Conservation (phyloP, 352 stramenopile genomes). For the Globisporangium cederbergense region DNA sequence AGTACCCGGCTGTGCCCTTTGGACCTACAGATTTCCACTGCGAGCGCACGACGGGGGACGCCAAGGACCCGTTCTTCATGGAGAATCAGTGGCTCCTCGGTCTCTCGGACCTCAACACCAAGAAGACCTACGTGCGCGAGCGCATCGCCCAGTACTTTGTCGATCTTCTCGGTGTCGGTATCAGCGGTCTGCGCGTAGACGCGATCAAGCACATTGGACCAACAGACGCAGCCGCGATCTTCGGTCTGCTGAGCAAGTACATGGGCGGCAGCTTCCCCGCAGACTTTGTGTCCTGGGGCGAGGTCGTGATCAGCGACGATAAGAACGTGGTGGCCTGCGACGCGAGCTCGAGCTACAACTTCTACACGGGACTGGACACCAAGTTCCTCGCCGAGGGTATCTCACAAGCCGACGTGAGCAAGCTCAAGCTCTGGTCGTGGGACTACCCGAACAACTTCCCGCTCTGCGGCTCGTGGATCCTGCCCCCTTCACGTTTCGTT, state of each 20-base stretch:
- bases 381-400: conserved; percentile 42
- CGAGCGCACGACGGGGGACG: conserved; percentile 32
- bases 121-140: conserved; percentile 47
- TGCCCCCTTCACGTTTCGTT: conserved; percentile 53
- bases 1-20: conserved; percentile 60
- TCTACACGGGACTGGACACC: conserved; percentile 45
- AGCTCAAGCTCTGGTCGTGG: conserved; percentile 76
- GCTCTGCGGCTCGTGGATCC: conserved; percentile 49
- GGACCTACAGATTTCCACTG: conserved; percentile 65
- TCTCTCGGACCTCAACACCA: conserved; percentile 53
- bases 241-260: conserved; percentile 46
- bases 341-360: conserved; percentile 52
- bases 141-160: conserved; percentile 71
- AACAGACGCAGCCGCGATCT: conserved; percentile 43
- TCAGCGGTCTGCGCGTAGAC: conserved; percentile 61
- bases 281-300: conserved; percentile 61
- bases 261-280: conserved; percentile 52
- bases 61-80: conserved; percentile 34
- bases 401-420: conserved; percentile 43
- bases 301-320: conserved; percentile 41
- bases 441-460: conserved; percentile 61
- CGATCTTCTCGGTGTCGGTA: conserved; percentile 58
- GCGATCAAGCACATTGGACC: conserved; percentile 63
- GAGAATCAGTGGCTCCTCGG: conserved; percentile 43
- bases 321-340: conserved; percentile 44